Evolutionary conservation across 768 basidiomycete species (phyloP), one percentile per base, ranked within the genome.

Genomic region (Hypsizygus marmoreus): DNA sequence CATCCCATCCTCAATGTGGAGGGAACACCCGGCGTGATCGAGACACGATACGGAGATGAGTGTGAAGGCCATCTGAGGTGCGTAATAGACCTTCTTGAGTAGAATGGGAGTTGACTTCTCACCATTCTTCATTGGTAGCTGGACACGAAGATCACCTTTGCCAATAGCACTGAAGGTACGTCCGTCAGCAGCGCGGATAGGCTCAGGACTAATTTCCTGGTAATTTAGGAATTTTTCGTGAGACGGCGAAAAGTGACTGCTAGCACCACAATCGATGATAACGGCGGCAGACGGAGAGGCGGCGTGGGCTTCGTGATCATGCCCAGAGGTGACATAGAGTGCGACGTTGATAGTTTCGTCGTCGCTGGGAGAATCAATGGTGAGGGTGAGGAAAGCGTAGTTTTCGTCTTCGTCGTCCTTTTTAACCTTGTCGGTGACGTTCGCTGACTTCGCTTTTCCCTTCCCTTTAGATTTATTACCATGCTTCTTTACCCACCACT

Each of bases 21-120:
- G 43, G 38, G 43, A 50, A 36, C 43, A 50, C n/a, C n/a, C n/a
- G n/a, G 54, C 43, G 5, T 34, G 7, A 34, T 53, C 52, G 19
- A 67, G 46, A 24, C 50, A 43, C 22, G 50, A 45, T 11, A 61
- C 52, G 1, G 61, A 67, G 10, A 68, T 47, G 14, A 67, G 36
- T 22, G 36, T 38, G 36, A 38, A 38, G 9, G 36, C 36, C 36
- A 38, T 38, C 36, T 38, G 36, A 19, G 41, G 41, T 44, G 43
- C 33, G n/a, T 44, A 44, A n/a, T 44, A 44, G 22, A 36, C 24
- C 22, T 63, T 19, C 10, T 16, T 36, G 17, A 14, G 4, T 14
- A 36, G 34, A 20, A 40, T 29, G 23, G 39, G 23, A 11, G 24
- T 22, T 24, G 39, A 24, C 4, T 40, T 40, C 16, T 40, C 26